Evolutionary conservation across 106 monocot species (phyloP).

Genomic region (Dendrobium officinale): DNA sequence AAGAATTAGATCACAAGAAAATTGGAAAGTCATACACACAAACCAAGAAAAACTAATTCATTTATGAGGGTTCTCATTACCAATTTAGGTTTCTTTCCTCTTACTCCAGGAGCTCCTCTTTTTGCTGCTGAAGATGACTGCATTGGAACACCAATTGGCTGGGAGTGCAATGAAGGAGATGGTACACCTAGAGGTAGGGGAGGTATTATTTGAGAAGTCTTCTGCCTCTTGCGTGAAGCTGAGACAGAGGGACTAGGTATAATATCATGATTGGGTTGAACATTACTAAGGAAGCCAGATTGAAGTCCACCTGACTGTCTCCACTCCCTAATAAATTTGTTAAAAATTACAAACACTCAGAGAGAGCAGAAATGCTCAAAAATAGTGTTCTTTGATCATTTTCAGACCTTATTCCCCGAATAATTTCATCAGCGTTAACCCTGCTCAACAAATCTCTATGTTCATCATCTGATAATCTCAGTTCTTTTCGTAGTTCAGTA

Average conservation of each 20-base stretch:
- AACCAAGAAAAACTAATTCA: slow-evolving; percentile 1
- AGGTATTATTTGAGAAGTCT: slow-evolving; percentile 55
- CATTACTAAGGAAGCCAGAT: slow-evolving; percentile 43
- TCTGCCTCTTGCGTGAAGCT: slow-evolving; percentile 84
- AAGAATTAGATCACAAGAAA: background rate
- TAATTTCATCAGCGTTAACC: slow-evolving; percentile 95
- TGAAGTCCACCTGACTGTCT: slow-evolving; percentile 54
- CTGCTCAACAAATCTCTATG: slow-evolving; percentile 75
- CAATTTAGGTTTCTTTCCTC: slow-evolving; percentile 76
- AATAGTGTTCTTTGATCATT: slow-evolving; percentile 2
- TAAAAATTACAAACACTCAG: slow-evolving; percentile 1
- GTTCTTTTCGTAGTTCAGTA: slow-evolving; percentile 93
- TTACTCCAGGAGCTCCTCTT: slow-evolving; percentile 46
- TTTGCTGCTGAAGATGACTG: slow-evolving; percentile 60
- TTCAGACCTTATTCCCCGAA: slow-evolving; percentile 79
- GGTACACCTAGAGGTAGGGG: slow-evolving; percentile 47
- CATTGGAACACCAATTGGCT: slow-evolving; percentile 35
- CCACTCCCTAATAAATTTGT: slow-evolving; percentile 58
- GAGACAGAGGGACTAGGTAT: slow-evolving; percentile 60
- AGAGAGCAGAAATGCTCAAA: background rate
- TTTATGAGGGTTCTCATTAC: slow-evolving; percentile 28
- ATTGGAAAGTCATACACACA: background rate
- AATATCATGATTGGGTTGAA: slow-evolving; percentile 49
- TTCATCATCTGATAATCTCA: slow-evolving; percentile 90
- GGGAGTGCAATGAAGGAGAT: slow-evolving; percentile 46